Evolutionary conservation across 345 rosid genomes (phyloP), one percentile per base, ranked within the genome.

Genomic region (Acer campestre): DNA sequence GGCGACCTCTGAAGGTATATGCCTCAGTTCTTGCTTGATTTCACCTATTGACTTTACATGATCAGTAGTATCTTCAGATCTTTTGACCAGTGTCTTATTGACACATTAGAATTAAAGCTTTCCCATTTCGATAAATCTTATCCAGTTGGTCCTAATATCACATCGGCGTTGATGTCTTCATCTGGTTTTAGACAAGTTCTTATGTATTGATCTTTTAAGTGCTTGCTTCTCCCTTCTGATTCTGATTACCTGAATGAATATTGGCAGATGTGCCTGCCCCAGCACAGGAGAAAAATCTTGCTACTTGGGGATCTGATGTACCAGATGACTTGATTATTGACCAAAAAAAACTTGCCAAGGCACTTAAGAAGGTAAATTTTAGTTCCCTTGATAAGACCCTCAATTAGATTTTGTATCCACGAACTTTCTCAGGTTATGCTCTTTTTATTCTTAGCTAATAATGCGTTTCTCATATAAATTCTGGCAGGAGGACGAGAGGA

Each of bases 231-330:
- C 56, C 20, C 29, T 66, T 64, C 61, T 66, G 31, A 75, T 44
- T 22, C 0, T 46, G 51, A 61, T 35, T 77, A n/a, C 51, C 10
- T 7, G n/a, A 23, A 6, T 72, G 74, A 27, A 23, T 56, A 42
- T 42, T 9, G 35, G 35, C 87, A 89, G 90, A 85, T 40, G 16
- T 49, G 16, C 67, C 84, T 31, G 85, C 77, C 64, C 84, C 81
- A 40, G 74, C 77, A 10, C 86, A 85, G 80, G 91, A 84, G 82
- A 89, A 77, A 78, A 84, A 76, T 75, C 77, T 82, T 16, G 90
- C 87, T 10, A 84, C 87, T 8, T 89, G 95, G 95, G 93, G 93
- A 76, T 84, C 87, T 27, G 91, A 88, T 40, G 77, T 79, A 3
- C 80, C 89, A 1, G 86, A 84, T 53, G 85, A 78, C 80, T 49